Evolutionary conservation across 257 asterid genomes (phyloP).

Genomic region (Cynanchum wilfordii): DNA sequence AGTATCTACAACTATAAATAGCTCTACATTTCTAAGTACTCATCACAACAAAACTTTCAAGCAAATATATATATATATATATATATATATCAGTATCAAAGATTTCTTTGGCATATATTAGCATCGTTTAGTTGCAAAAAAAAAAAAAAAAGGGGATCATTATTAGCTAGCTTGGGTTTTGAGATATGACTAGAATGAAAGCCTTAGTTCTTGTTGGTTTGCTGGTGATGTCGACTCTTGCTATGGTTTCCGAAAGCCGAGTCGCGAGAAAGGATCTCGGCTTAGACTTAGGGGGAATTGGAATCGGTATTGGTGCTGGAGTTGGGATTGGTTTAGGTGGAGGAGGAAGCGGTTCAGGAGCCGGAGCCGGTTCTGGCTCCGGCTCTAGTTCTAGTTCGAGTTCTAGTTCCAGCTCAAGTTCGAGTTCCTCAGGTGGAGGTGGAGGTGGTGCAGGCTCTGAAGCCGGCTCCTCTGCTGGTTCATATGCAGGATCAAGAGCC

Average conservation of each 20-base stretch:
- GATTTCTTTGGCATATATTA: neutral
- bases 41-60: constrained; percentile 8
- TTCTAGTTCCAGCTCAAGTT: constrained; percentile 22
- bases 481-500: constrained; percentile 59
- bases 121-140: too few species aligned
- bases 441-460: constrained; percentile 50
- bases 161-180: neutral
- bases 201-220: constrained; percentile 25
- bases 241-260: constrained; percentile 30
- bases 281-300: constrained; percentile 45
- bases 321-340: constrained; percentile 57
- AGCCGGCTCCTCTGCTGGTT: constrained; percentile 66
- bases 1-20: constrained; percentile 45
- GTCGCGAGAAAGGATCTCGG: constrained; percentile 54
- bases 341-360: constrained; percentile 60
- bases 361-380: constrained; percentile 53
- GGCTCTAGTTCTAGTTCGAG: constrained; percentile 31
- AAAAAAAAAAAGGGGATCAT: too few species aligned
- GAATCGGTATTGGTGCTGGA: constrained; percentile 45
- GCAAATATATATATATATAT: constrained; percentile 7
- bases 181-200: constrained; percentile 31
- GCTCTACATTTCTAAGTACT: constrained; percentile 5
- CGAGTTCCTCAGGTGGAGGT: constrained; percentile 24
- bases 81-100: neutral
- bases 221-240: constrained; percentile 29